Evolutionary conservation across 148 eudicot genomes (phyloP), one percentile per base, ranked within the genome.

Genomic region (Arctostaphylos glauca): DNA sequence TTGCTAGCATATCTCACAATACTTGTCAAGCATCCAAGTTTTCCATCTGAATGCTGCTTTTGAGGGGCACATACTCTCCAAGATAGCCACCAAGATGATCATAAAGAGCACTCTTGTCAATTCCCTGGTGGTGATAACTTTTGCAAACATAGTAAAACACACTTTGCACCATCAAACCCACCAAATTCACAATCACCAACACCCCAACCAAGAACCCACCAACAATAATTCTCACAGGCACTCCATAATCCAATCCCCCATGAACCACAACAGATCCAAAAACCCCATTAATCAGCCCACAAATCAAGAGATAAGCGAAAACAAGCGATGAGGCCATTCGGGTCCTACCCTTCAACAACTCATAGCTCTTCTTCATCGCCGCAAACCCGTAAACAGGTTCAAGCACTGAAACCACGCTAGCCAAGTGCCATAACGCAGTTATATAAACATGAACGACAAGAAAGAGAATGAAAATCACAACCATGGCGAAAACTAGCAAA

Each of bases 71-170:
- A 83, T 96, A 94, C 78, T 96, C 99, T 12, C 99, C 99, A 44
- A 96, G 92, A 86, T 96, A 96, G 2, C 98, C 99, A 52, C 98
- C 99, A 47, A 96, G 94, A 81, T 96, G 99, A 89, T 96, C 97
- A 77, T 93, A 90, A 59, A 94, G 82, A 19, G 94, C 97, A 41
- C 84, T 87, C 89, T 94, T 96, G 84, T 94, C 99, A 49, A 96
- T 96, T 31, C 89, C 92, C 73, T 96, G 93, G 84, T 91, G 94
- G 86, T 96, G 98, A 86, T 83, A 92, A 74, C 98, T 94, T 86
- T 96, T 96, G 84, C 99, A 96, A n/a, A 94, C 95, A 84, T 96
- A 94, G 85, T 96, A 96, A 85, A 96, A 96, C 87, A 96, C 97
- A 86, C 99, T 94, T 78, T 96, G 99, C 80, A 93, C 95, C 88